Conservation (phyloP, 805 yeast species). For the Ogataea saltuana region DNA sequence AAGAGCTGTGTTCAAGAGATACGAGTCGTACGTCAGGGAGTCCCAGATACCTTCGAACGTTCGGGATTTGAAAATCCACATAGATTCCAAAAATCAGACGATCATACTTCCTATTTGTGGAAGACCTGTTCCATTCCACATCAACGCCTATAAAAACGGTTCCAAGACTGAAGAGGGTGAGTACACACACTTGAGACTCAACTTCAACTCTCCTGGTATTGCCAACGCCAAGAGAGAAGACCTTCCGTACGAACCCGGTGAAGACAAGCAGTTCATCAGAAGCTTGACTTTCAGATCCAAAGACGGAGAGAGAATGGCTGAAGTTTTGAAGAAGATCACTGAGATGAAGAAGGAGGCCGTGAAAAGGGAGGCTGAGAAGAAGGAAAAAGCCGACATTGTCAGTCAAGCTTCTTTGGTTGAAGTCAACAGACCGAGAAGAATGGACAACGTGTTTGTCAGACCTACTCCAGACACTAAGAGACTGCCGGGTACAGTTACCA, state of each 20-base stretch:
- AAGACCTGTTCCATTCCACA: constrained; percentile 97
- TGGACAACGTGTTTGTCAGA: constrained; percentile 86
- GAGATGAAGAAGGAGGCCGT: constrained; percentile 91
- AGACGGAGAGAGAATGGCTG: constrained; percentile 88
- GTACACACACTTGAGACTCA: constrained; percentile 83
- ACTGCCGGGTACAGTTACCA: constrained; percentile 83
- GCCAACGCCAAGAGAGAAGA: constrained; percentile 69
- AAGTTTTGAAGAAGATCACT: constrained; percentile 83
- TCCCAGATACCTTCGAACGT: constrained; percentile 85
- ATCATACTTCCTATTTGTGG: constrained; percentile 90
- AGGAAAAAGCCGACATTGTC: constrained; percentile 91
- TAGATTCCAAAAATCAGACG: constrained; percentile 85
- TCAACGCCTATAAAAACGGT: constrained; percentile 90
- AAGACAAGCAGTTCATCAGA: constrained; percentile 83
- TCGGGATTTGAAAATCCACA: constrained; percentile 80
- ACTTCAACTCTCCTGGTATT: constrained; percentile 87
- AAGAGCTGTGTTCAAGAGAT: constrained; percentile 80
- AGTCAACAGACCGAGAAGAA: constrained; percentile 78
- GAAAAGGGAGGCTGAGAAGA: constrained; percentile 86
- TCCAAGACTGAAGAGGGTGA: constrained; percentile 97
- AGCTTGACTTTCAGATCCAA: constrained; percentile 85
- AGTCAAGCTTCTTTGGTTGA: constrained; percentile 87
- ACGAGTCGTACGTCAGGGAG: constrained; percentile 92
- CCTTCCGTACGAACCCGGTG: constrained; percentile 86
- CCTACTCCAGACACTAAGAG: constrained; percentile 98